A percentile compares a stretch with the other conserved stretches of the same genome.
These are phyloP conservation scores for Calocera viscosa DNA, from an alignment of 768 basidiomycete genomes.

Conservation along the genomic window DNA sequence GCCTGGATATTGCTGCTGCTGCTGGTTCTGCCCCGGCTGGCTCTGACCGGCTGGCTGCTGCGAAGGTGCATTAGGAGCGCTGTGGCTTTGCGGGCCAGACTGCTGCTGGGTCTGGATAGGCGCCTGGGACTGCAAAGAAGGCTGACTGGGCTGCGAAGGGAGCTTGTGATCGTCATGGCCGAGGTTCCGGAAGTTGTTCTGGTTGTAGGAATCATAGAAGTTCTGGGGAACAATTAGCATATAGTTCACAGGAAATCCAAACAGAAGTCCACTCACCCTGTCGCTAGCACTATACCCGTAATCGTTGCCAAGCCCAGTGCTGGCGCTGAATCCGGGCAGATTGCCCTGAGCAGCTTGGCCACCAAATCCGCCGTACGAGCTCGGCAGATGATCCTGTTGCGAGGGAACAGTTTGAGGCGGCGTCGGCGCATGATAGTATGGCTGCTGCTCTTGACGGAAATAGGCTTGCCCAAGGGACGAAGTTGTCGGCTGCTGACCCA, in stretches of 20 bases:
- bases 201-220: conserved; percentile 7
- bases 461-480: not conserved
- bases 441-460: conserved; percentile 2
- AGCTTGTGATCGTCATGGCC: conserved; percentile 7
- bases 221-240: not conserved
- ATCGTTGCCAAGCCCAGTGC: not conserved
- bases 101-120: not conserved
- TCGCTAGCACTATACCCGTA: not conserved
- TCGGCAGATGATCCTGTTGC: conserved; percentile 1
- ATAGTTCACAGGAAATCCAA: not conserved
- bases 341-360: not conserved
- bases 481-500: not conserved
- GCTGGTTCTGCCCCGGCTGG: not conserved
- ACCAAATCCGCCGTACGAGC: not conserved
- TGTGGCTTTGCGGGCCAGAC: not conserved
- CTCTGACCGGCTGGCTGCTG: conserved; percentile 3
- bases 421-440: not conserved
- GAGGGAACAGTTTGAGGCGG: not conserved
- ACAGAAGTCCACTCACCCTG: not conserved
- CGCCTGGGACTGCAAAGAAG: not conserved
- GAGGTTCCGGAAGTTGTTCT: not conserved
- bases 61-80: not conserved
- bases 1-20: conserved; percentile 4
- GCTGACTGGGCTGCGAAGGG: not conserved
- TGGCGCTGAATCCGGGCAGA: not conserved